Evolutionary conservation across 306 rosid genomes (phyloP), one percentile per base, ranked within the genome.

Genomic region (Dalbergia oliveri): DNA sequence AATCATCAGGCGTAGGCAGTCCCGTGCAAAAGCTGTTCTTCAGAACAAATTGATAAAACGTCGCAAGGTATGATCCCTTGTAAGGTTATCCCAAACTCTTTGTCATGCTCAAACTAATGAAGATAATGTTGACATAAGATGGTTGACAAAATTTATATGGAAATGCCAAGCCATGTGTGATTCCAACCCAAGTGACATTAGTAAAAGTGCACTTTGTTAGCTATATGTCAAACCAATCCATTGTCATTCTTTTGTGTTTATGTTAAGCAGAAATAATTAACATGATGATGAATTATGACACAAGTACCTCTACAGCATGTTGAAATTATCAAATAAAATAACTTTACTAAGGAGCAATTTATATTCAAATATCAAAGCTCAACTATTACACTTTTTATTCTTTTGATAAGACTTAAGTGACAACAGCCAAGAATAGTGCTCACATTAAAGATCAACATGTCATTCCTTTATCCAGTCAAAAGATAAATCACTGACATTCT

Each of bases 1-100:
- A 80, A 92, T 92, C 88, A 73, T 92, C 66, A 81, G 95, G 72
- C 97, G 97, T 23, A 69, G 97, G 75, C 90, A 88, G 81, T 89
- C 94, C 18, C 93, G 95, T 15, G 95, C 95, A 3, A 92, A 92
- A 85, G 92, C 95, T 41, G 80, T 89, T 13, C 81, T 87, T 73
- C 75, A 31, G 84, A 88, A 84, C 5, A 89, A 81, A 69, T 15
- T 86, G n/a, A 59, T 88, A 4, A 82, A 72, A 59, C 73, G 69
- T 49, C 90, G 93, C 39, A 90, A 87, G 93, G 97, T 92, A 89
- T 62, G 78, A 47, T 56, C 51, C 63, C 73, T 65, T 35, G 11
- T 19, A 26, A 50, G 11, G 21, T 18, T 9, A 23, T 50, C 59
- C 35, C 37, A 49, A 64, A 66, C 26, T 61, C 50, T 10, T 58